These are phyloP conservation scores for Dipteronia dyeriana DNA, from an alignment of 345 rosid species.

Conservation along the genomic window DNA sequence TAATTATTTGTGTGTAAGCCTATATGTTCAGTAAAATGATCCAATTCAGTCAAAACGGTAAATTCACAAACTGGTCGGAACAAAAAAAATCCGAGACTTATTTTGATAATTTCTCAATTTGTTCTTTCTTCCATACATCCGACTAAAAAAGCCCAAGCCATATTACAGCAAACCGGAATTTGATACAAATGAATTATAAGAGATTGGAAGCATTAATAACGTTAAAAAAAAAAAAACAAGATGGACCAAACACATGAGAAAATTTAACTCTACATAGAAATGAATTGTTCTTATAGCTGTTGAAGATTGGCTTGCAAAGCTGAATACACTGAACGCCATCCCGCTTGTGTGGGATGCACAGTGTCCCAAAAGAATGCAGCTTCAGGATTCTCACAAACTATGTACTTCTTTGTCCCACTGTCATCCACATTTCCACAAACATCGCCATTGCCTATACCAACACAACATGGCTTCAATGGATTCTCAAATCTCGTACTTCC, in stretches of 20 bases:
- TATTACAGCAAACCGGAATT: background rate
- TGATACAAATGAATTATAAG: conserved; percentile 1
- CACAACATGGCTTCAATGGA: conserved; percentile 65
- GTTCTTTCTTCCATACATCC: no score
- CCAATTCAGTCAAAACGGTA: no score
- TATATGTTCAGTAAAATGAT: no score
- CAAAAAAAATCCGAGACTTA: no score
- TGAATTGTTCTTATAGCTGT: background rate
- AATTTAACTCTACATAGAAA: background rate
- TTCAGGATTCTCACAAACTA: conserved; percentile 49
- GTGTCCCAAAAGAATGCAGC: conserved; percentile 67
- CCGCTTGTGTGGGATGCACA: conserved; percentile 55
- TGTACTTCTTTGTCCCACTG: conserved; percentile 41
- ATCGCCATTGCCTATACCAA: conserved; percentile 26
- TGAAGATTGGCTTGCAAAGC: conserved; percentile 18
- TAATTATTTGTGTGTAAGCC: no score
- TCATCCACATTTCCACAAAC: conserved; percentile 46
- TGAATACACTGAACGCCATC: conserved; percentile 57
- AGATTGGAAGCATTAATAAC: background rate
- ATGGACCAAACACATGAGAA: background rate
- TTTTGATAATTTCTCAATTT: no score
- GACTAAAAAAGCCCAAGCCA: background rate
- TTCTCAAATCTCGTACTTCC: conserved; percentile 43
- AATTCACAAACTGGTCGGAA: no score
- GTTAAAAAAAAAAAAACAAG: background rate